Percentiles rank a stretch among this genome's conserved stretches.
Evolutionary conservation across 2,329 filamentous ascomycete species (phyloP).

Genomic region (Tolypocladium guangdongense): DNA sequence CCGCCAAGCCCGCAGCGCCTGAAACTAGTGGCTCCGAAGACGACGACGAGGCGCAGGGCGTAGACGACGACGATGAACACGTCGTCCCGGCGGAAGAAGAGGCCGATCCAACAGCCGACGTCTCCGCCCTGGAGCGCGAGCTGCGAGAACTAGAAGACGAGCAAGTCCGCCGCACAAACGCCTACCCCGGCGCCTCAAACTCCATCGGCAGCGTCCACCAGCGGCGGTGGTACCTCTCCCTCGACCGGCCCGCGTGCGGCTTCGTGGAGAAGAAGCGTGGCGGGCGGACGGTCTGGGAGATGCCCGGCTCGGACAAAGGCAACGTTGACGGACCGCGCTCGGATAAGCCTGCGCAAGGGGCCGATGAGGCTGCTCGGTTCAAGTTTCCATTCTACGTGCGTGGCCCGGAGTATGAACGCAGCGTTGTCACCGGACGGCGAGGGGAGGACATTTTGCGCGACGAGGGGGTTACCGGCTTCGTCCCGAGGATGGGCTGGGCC

Average conservation of each 20-base stretch:
- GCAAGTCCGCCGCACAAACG: conserved; percentile 47
- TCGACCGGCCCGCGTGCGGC: conserved; percentile 49
- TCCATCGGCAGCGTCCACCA: conserved; percentile 57
- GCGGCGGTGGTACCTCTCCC: conserved; percentile 52
- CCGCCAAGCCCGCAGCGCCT: conserved; percentile 4
- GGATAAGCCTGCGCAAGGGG: not conserved
- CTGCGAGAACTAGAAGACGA: conserved; percentile 37
- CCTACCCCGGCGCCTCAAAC: conserved; percentile 55
- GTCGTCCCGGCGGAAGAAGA: conserved; percentile 10
- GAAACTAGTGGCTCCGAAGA: conserved; percentile 14
- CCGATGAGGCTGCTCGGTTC: conserved; percentile 11
- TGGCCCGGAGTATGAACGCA: conserved; percentile 51
- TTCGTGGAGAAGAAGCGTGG: conserved; percentile 31
- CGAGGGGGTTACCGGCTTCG: conserved; percentile 46
- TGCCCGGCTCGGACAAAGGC: not conserved
- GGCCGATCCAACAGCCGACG: conserved; percentile 2
- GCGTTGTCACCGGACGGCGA: conserved; percentile 51
- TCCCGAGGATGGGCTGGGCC: conserved; percentile 49
- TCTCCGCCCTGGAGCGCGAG: conserved; percentile 29
- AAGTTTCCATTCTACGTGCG: conserved; percentile 50
- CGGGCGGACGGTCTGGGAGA: conserved; percentile 6
- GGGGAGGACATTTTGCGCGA: conserved; percentile 50
- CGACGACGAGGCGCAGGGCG: conserved; percentile 2
- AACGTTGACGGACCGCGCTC: not conserved
- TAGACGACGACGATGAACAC: conserved; percentile 7